Evolutionary conservation across 164 flowering plant species (phyloP), one percentile per base, ranked within the genome.

Genomic region (Macadamia tetraphylla): DNA sequence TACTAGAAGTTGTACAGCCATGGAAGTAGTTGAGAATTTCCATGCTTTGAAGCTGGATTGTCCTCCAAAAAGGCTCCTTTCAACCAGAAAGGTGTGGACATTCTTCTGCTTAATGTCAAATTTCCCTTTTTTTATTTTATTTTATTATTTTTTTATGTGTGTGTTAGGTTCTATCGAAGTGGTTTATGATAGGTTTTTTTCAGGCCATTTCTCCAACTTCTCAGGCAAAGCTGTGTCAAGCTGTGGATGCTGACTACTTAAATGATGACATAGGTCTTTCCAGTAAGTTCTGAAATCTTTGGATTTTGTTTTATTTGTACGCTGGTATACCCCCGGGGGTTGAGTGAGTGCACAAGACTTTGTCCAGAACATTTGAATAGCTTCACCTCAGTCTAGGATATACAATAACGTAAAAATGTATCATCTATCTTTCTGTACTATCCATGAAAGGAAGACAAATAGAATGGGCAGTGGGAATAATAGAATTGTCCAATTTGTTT

Each of bases 161-260:
- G 49, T 40, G 30, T 14, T 14, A 7, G 23, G 58, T 14, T 15
- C 51, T 9, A 9, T 64, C 15, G 69, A 53, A 65, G 59, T 73
- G 58, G n/a, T 60, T 74, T 55, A 31, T 64, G 51, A 59, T 12
- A 8, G 29, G 10, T 64, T 18, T 13, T 62, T 48, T 76, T 77
- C 65, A 92, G 98, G 81, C 70, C 58, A 83, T 88, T 66, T 86
- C 96, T 67, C 98, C 96, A 62, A 75, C 77, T 72, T 87, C 94
- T 73, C 92, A 82, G 75, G 88, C 84, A 78, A 79, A 72, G 67
- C 81, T 90, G 57, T 74, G 82, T 58, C 80, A 75, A 66, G 87
- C 87, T 15, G 75, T 83, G 86, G 77, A 79, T 59, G 76, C 68
- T 10, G 70, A 65, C 3, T 84, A 76, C 48, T 49, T 72, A 58